A percentile compares a stretch with the other conserved stretches of the same genome.
Evolutionary conservation across 371 early-diverging fungal genomes (phyloP).

Genomic region (Basidiobolus heterosporus): DNA sequence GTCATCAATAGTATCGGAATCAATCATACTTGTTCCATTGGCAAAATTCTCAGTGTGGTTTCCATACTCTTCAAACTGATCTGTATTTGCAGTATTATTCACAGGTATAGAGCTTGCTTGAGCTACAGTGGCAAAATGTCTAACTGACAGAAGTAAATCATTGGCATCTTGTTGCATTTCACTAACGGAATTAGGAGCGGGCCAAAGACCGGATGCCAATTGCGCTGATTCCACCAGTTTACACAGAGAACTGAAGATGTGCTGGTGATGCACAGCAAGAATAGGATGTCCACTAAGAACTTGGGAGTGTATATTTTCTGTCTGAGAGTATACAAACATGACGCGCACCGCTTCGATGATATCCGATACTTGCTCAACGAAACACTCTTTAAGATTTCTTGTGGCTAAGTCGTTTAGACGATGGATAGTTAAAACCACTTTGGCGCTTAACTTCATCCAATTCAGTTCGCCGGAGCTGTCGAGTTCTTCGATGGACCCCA

Average conservation of each 20-base stretch:
- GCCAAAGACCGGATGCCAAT: constrained; percentile 60
- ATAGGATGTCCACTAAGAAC: constrained; percentile 38
- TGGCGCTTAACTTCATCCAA: constrained; percentile 45
- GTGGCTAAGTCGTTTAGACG: constrained; percentile 43
- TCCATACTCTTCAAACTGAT: too few relatives aligned
- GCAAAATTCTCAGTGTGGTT: too few relatives aligned
- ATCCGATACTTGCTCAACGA: constrained; percentile 24
- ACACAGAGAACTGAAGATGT: constrained; percentile 61
- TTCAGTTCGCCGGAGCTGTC: constrained; percentile 9
- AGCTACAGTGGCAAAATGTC: constrained; percentile 58
- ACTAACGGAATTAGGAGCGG: constrained; percentile 56
- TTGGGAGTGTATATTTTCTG: constrained; percentile 45
- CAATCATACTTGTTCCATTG: too few relatives aligned
- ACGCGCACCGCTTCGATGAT: constrained; percentile 64
- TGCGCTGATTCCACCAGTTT: constrained; percentile 72
- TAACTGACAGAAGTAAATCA: constrained; percentile 53
- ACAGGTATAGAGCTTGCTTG: constrained; percentile 42
- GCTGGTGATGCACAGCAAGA: constrained; percentile 56
- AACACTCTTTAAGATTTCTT: constrained; percentile 32
- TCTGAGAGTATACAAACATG: constrained; percentile 66
- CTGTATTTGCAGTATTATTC: too few relatives aligned
- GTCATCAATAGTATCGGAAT: too few relatives aligned
- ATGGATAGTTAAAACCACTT: constrained; percentile 44
- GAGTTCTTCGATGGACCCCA: not conserved
- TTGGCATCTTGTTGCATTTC: constrained; percentile 39